Evolutionary conservation across 495 filamentous ascomycete genomes (phyloP).

Genomic region (Lasiosphaeris hirsuta): DNA sequence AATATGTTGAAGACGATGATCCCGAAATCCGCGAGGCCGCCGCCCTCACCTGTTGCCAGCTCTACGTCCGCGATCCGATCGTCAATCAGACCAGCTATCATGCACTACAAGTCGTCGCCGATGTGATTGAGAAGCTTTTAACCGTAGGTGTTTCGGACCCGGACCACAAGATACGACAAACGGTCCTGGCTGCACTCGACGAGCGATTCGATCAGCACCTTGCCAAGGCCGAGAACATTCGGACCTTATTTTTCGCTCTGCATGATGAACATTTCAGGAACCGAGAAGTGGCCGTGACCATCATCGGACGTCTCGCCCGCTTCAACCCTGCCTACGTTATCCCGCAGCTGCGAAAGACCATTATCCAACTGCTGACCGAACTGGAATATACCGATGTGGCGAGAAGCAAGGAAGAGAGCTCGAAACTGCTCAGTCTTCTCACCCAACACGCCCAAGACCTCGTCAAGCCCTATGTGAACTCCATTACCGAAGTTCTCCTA

Average conservation of each 20-base stretch:
- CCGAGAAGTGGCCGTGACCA: constrained; percentile 89
- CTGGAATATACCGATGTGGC: constrained; percentile 93
- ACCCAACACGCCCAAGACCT: constrained; percentile 86
- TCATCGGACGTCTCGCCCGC: constrained; percentile 87
- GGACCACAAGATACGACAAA: constrained; percentile 80
- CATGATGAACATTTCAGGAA: constrained; percentile 92
- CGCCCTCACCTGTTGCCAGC: constrained; percentile 93
- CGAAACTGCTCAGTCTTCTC: constrained; percentile 85
- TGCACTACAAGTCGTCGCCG: constrained; percentile 91
- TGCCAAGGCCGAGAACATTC: constrained; percentile 91
- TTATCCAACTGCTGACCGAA: constrained; percentile 94
- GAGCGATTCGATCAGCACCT: constrained; percentile 92
- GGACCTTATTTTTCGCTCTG: constrained; percentile 91
- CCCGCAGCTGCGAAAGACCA: constrained; percentile 84
- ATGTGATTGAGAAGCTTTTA: constrained; percentile 93
- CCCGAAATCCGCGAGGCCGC: constrained; percentile 90
- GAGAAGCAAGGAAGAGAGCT: constrained; percentile 91
- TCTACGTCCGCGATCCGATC: constrained; percentile 94
- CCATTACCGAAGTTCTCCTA: constrained; percentile 84
- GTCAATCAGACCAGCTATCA: constrained; percentile 96
- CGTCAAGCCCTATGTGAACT: constrained; percentile 92
- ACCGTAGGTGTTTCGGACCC: constrained; percentile 92
- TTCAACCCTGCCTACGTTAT: constrained; percentile 97
- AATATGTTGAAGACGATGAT: constrained; percentile 94
- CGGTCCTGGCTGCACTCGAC: constrained; percentile 83